Base-by-base conservation (phyloP, 257 asterid genomes). In the Plectranthus barbatus region DNA sequence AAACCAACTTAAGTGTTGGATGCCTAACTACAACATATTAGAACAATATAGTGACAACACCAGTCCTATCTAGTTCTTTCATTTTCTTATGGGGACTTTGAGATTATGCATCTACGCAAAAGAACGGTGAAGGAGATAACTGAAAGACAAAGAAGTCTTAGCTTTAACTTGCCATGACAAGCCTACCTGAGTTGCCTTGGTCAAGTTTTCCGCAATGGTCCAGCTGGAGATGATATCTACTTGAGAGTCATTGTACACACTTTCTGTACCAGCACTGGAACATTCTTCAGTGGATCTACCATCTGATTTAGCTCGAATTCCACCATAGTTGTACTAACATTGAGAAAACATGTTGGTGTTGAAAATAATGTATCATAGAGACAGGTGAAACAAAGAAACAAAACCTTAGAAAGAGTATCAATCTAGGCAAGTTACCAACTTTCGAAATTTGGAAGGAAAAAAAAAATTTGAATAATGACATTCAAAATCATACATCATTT, bases 321-420 rank as follows among this genome's bases (percentile, higher is more conserved):
- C 99, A 42, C 97, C 95, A 74, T 82, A 92, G 70, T 92, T 92
- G 84, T 89, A 85, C 99, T 92, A 57, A 41, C 62, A 63, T 66
- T 46, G 62, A 44, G 26, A 59, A 39, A 68, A 60, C 14, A 64
- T 62, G 10, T 50, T 4, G 29, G n/a, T 8, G 20, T 49, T 40
- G 29, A 53, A 51, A 51, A 58, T 7, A 52, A 44, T 59, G 9
- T 33, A 56, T 66, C 75, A 71, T 66, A 63, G 62, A 59, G 62
- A 60, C 10, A 26, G 14, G 45, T 17, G 31, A 26, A 26, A 26
- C 31, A 26, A 55, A 13, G 15, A 15, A n/a, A n/a, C n/a, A n/a
- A n/a, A 59, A 67, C 7, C 3, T 37, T 12, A 23, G 17, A 44
- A 51, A 29, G 56, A 17, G 37, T 14, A 19, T 39, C 63, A 49